phyloP scores from a whole-genome alignment of 257 asterid species.

The Plantago elongata region DNA sequence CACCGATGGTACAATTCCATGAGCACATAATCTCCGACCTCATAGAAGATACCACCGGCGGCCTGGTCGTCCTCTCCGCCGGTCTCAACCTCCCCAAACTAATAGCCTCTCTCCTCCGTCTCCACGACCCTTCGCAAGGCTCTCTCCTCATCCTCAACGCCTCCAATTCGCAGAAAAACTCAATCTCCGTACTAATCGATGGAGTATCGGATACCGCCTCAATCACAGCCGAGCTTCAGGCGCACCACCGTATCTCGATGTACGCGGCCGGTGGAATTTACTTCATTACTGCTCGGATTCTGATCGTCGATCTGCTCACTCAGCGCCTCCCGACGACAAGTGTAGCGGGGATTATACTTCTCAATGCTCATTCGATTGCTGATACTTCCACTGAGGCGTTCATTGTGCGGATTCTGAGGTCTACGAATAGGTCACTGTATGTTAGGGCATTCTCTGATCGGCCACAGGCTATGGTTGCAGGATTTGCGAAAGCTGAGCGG shows the following conservation, averaged over 20 bases:
- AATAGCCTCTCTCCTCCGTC: constrained; percentile 59
- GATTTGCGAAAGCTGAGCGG: constrained; percentile 90
- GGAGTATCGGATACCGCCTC: constrained; percentile 37
- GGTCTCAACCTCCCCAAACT: constrained; percentile 85
- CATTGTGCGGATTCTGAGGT: constrained; percentile 71
- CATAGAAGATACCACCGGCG: constrained; percentile 73
- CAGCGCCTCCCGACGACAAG: constrained; percentile 61
- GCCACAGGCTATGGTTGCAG: constrained; percentile 82
- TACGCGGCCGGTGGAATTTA: constrained; percentile 70
- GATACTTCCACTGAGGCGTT: constrained; percentile 94
- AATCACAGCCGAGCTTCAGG: constrained; percentile 74
- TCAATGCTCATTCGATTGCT: constrained; percentile 78
- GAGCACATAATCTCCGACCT: constrained; percentile 81
- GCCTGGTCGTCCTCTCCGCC: constrained; percentile 72
- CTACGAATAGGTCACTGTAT: constrained; percentile 48
- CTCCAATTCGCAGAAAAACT: constrained; percentile 49
- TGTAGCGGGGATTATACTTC: constrained; percentile 66
- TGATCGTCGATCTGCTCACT: constrained; percentile 86
- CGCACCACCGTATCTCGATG: constrained; percentile 59
- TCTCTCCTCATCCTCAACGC: constrained; percentile 80
- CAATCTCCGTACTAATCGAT: constrained; percentile 28
- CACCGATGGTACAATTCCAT: constrained; percentile 67
- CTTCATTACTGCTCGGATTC: constrained; percentile 78
- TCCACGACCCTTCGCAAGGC: constrained; percentile 82
- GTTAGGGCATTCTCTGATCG: constrained; percentile 91